A percentile compares a stretch with the other conserved stretches of the same genome.
Evolutionary conservation across 139 green algal genomes (phyloP).

Genomic region (Volvox africanus): DNA sequence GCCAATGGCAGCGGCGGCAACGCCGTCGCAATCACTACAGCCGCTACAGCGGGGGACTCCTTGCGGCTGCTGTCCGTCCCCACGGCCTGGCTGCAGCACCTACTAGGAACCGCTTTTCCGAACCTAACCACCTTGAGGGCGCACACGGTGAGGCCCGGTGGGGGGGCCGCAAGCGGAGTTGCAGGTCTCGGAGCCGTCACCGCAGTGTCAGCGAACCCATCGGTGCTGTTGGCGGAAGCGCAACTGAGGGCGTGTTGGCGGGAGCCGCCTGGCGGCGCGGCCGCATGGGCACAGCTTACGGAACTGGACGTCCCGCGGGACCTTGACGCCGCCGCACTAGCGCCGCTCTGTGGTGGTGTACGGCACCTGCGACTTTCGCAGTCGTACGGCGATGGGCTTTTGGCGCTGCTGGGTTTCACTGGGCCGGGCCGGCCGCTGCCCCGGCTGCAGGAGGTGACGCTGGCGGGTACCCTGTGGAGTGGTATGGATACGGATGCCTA

Average conservation of each 20-base stretch:
- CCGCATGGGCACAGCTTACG: background rate
- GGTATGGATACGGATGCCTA: background rate
- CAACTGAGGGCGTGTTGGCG: background rate
- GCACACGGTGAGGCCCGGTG: background rate
- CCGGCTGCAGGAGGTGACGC: background rate
- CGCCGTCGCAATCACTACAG: background rate
- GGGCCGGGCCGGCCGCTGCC: background rate
- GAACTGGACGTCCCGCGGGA: constrained; percentile 17
- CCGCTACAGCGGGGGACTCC: background rate
- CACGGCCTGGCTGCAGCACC: background rate
- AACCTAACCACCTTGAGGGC: background rate
- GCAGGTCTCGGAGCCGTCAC: background rate
- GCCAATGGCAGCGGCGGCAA: background rate
- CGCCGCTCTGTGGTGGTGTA: background rate
- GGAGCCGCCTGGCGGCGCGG: background rate
- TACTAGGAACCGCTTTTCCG: background rate
- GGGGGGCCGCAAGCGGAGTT: background rate
- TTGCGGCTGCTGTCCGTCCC: background rate
- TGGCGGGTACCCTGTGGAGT: background rate
- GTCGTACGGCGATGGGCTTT: constrained; percentile 23
- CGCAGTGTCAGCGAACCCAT: background rate
- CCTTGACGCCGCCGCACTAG: background rate
- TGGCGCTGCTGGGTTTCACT: background rate
- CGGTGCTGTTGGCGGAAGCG: constrained; percentile 10
- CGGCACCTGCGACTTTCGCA: background rate